These are phyloP conservation scores for Neurospora intermedia DNA, from an alignment of 495 filamentous ascomycete genomes.

Conservation along the genomic window DNA sequence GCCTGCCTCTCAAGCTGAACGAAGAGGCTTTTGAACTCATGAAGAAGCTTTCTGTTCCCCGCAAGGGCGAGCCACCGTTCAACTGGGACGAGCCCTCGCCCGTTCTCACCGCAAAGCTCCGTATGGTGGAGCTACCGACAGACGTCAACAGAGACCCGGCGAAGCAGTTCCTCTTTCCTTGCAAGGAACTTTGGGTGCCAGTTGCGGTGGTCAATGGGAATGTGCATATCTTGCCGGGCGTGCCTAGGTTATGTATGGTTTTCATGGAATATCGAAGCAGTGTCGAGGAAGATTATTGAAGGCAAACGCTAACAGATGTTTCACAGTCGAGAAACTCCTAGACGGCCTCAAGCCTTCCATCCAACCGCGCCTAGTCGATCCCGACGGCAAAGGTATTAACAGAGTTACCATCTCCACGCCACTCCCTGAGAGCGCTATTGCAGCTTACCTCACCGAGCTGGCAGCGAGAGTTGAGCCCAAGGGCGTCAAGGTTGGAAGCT, in stretches of 20 bases:
- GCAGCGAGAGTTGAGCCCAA: slow-evolving; percentile 55
- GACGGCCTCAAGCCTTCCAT: slow-evolving; percentile 62
- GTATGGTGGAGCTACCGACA: slow-evolving; percentile 81
- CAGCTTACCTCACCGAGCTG: slow-evolving; percentile 69
- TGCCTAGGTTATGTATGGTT: slow-evolving; percentile 61
- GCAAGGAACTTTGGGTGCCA: slow-evolving; percentile 84
- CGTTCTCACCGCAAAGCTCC: slow-evolving; percentile 63
- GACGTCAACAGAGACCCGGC: slow-evolving; percentile 49
- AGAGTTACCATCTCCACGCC: slow-evolving; percentile 80
- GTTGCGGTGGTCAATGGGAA: slow-evolving; percentile 82
- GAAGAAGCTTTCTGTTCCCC: slow-evolving; percentile 65
- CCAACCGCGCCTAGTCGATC: slow-evolving; percentile 58
- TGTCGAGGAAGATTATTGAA: neutral
- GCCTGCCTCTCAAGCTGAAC: slow-evolving; percentile 65
- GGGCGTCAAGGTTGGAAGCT: slow-evolving; percentile 92
- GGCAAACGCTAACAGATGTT: neutral
- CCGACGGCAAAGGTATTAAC: slow-evolving; percentile 66
- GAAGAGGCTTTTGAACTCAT: slow-evolving; percentile 65
- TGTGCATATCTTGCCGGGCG: slow-evolving; percentile 83
- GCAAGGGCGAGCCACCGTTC: slow-evolving; percentile 63
- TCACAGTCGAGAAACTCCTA: slow-evolving; percentile 55
- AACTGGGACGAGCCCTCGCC: slow-evolving; percentile 77
- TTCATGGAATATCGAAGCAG: neutral
- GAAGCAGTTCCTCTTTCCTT: slow-evolving; percentile 64
- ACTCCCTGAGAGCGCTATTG: slow-evolving; percentile 72